These are phyloP conservation scores for Aspergillus puulaauensis DNA, from an alignment of 2,329 filamentous ascomycete genomes.

Conservation along the genomic window DNA sequence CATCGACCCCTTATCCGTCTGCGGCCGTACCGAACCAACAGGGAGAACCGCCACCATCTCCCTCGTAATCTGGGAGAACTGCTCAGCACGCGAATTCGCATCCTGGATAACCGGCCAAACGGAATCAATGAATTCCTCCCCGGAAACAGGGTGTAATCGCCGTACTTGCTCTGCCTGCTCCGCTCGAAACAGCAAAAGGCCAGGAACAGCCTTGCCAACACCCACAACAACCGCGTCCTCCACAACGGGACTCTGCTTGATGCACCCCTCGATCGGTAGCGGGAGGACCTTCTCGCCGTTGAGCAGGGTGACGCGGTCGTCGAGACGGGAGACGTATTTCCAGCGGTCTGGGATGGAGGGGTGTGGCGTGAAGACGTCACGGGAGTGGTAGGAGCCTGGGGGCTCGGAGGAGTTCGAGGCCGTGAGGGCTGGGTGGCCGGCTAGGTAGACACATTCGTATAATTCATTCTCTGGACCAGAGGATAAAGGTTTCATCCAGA, in stretches of 20 bases:
- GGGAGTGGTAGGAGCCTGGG: constrained; percentile 33
- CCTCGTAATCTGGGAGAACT: constrained; percentile 45
- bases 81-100: constrained; percentile 43
- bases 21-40: constrained; percentile 41
- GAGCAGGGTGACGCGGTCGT: constrained; percentile 33
- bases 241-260: constrained; percentile 31
- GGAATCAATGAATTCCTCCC: constrained; percentile 35
- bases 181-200: constrained; percentile 29
- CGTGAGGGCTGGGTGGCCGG: constrained; percentile 32
- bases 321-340: constrained; percentile 34
- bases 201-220: constrained; percentile 24
- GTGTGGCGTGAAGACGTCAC: constrained; percentile 33
- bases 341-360: constrained; percentile 29
- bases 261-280: constrained; percentile 31
- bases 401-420: constrained; percentile 33
- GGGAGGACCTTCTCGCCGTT: constrained; percentile 38
- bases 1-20: constrained; percentile 56
- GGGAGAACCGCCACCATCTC: constrained; percentile 42
- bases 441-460: constrained; percentile 33
- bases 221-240: constrained; percentile 35
- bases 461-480: constrained; percentile 12
- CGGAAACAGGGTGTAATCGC: constrained; percentile 13
- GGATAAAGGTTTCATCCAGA: constrained; percentile 38
- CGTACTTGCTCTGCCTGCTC: constrained; percentile 15
- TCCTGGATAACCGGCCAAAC: constrained; percentile 40